Evolutionary conservation across 345 rosid genomes (phyloP).

Genomic region (Salix suchowensis): DNA sequence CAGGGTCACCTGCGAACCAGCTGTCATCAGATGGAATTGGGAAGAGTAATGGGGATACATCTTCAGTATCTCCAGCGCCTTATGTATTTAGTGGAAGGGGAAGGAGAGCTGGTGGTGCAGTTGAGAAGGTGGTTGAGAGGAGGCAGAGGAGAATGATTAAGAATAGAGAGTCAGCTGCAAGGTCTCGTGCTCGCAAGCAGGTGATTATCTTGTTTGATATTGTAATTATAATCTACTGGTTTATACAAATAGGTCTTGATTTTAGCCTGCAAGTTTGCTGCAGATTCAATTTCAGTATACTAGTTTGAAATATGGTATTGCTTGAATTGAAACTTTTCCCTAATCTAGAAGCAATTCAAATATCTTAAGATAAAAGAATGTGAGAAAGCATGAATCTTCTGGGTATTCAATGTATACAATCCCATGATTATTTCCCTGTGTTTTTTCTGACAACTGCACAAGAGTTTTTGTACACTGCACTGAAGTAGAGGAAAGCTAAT

Average conservation of each 20-base stretch:
- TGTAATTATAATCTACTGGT: conserved; percentile 5
- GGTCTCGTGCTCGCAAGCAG: conserved; percentile 99
- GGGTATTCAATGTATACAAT: background rate
- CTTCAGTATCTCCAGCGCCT: conserved; percentile 78
- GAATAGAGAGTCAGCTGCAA: conserved; percentile 97
- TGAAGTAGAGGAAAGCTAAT: background rate
- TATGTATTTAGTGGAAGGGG: conserved; percentile 72
- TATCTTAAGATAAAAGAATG: background rate
- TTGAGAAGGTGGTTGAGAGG: conserved; percentile 96
- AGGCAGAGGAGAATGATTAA: conserved; percentile 98
- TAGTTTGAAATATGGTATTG: background rate
- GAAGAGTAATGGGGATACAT: conserved; percentile 69
- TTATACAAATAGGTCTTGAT: background rate
- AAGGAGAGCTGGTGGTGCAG: conserved; percentile 54
- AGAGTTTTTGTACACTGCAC: background rate
- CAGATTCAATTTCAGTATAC: background rate
- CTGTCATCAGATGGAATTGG: conserved; percentile 72
- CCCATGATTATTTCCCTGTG: background rate
- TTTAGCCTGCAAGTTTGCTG: background rate
- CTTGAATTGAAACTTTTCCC: background rate
- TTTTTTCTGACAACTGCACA: background rate
- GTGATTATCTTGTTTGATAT: conserved; percentile 37
- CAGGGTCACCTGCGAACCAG: conserved; percentile 68
- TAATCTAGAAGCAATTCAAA: background rate
- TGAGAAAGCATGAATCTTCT: background rate